phyloP scores from a whole-genome alignment of 345 rosid genomes.

The Salix caprea region DNA sequence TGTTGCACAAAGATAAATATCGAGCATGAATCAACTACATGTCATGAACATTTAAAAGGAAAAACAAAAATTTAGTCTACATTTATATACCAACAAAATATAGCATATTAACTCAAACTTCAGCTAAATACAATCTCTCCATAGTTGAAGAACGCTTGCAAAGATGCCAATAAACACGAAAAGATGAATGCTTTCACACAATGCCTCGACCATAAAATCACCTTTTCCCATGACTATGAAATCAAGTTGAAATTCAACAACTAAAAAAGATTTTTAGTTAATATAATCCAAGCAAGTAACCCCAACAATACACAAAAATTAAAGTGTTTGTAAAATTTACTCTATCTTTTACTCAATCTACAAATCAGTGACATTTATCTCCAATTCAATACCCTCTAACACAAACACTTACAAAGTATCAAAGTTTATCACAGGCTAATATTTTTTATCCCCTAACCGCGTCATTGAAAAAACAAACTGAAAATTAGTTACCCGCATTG shows the following conservation, averaged over 20 bases:
- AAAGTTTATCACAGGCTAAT: not conserved
- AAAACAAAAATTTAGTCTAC: not conserved
- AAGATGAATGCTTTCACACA: too few relatives aligned
- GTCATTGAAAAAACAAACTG: not conserved
- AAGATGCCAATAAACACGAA: not conserved
- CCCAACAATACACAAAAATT: too few relatives aligned
- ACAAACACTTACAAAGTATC: not conserved
- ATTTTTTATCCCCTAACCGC: not conserved
- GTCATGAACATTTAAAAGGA: not conserved
- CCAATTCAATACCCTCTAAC: not conserved
- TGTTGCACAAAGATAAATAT: not conserved
- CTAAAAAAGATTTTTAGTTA: too few relatives aligned
- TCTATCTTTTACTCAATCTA: not conserved
- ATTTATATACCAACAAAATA: not conserved
- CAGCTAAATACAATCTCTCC: not conserved
- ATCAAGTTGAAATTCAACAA: too few relatives aligned
- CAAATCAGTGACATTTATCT: not conserved
- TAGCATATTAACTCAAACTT: not conserved
- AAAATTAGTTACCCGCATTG: constrained; percentile 49
- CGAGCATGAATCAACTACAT: not conserved
- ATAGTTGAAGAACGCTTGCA: not conserved
- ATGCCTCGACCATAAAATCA: too few relatives aligned
- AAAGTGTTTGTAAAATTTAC: too few relatives aligned
- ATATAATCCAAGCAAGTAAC: too few relatives aligned
- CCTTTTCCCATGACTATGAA: too few relatives aligned